Conservation (phyloP, 345 rosid genomes). For the Moricandia moricandioides region DNA sequence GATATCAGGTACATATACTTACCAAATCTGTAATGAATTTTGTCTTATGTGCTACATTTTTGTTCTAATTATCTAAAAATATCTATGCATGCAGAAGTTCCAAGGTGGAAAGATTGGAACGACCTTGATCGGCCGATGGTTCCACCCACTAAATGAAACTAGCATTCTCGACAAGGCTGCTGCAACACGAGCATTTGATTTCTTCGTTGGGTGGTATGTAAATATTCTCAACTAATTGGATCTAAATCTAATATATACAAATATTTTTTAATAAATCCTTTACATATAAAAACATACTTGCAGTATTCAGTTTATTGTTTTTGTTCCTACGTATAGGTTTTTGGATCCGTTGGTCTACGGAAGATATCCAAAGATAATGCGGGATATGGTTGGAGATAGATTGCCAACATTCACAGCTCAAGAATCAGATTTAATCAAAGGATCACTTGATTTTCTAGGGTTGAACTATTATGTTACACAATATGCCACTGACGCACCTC, state of each 20-base stretch:
- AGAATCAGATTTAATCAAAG: constrained; percentile 21
- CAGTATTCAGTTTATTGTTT: not conserved
- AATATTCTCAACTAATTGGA: too few species aligned
- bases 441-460: too few species aligned
- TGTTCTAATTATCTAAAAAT: not conserved
- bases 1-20: constrained; percentile 26
- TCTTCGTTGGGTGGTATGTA: constrained; percentile 28
- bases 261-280: too few species aligned
- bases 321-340: not conserved
- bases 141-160: constrained; percentile 3
- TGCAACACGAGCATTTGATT: constrained; percentile 31
- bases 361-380: not conserved
- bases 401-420: constrained; percentile 15
- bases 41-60: not conserved
- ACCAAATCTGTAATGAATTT: not conserved
- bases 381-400: constrained; percentile 9
- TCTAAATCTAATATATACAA: too few species aligned
- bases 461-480: constrained; percentile 1
- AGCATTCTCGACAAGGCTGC: constrained; percentile 17
- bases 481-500: constrained; percentile 25
- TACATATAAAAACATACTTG: not conserved
- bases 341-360: constrained; percentile 28
- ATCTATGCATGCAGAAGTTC: not conserved
- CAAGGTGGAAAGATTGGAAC: constrained; percentile 28
- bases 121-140: constrained; percentile 26